These are phyloP conservation scores for Tylopilus orsonianus DNA, from an alignment of 1,284 basidiomycete genomes.

Conservation along the genomic window DNA sequence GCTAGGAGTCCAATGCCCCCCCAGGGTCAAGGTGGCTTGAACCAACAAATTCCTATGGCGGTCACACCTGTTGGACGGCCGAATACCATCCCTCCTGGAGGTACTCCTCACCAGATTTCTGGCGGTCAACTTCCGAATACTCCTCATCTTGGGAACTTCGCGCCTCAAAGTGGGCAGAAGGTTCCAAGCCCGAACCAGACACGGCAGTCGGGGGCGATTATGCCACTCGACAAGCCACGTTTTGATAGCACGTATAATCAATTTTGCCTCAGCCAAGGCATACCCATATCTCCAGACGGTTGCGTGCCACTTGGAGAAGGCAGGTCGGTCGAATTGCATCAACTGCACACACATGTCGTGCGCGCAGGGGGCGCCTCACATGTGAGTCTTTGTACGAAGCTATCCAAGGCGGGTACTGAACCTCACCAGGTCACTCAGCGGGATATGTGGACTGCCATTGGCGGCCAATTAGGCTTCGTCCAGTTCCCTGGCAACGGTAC, in stretches of 20 bases:
- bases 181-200: conserved; percentile 24
- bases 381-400: conserved; percentile 38
- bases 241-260: conserved; percentile 51
- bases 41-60: conserved; percentile 28
- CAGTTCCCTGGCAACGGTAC: conserved; percentile 55
- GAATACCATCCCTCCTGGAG: conserved; percentile 28
- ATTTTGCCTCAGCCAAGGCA: conserved; percentile 43
- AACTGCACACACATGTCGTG: conserved; percentile 57
- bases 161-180: conserved; percentile 23
- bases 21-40: conserved; percentile 21
- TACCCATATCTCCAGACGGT: conserved; percentile 37
- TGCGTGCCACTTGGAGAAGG: conserved; percentile 48
- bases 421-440: conserved; percentile 49
- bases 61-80: conserved; percentile 28
- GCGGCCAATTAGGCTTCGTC: conserved; percentile 60
- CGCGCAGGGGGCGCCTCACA: conserved; percentile 49
- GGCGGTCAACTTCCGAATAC: conserved; percentile 25
- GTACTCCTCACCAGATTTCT: conserved; percentile 35
- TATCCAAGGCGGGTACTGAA: conserved; percentile 5
- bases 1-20: conserved; percentile 21
- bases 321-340: conserved; percentile 54
- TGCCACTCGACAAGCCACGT: conserved; percentile 46
- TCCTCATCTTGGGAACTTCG: conserved; percentile 29
- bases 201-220: conserved; percentile 21
- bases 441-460: conserved; percentile 65